These are phyloP conservation scores for Diaporthe sp. DNA, from an alignment of 2,329 filamentous ascomycete genomes.

Conservation along the genomic window DNA sequence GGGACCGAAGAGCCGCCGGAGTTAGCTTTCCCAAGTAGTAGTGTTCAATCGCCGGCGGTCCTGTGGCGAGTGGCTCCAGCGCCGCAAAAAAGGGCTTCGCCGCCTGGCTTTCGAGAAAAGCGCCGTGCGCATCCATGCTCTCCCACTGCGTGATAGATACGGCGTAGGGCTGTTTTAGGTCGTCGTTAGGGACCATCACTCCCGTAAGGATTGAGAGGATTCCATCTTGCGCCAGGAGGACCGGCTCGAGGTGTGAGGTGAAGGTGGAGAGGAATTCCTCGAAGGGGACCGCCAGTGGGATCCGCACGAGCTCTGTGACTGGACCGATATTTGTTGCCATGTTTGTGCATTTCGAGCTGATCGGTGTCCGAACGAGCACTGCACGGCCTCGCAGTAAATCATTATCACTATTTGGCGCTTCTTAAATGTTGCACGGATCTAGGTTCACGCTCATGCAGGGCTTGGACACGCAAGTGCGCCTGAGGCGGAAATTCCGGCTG, in stretches of 20 bases:
- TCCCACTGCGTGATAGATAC: slow-evolving; percentile 30
- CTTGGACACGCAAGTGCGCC: neutral
- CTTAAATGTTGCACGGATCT: neutral
- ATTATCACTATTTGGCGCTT: neutral
- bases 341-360: neutral
- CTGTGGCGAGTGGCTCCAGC: slow-evolving; percentile 3
- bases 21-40: neutral
- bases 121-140: slow-evolving; percentile 14
- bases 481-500: slow-evolving; percentile 10
- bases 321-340: neutral
- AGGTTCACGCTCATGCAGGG: neutral
- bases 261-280: slow-evolving; percentile 17
- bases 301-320: slow-evolving; percentile 28
- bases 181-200: neutral
- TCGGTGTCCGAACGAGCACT: neutral
- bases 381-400: neutral
- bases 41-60: slow-evolving; percentile 21
- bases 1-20: neutral
- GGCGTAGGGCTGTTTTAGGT: neutral
- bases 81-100: slow-evolving; percentile 17
- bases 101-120: neutral
- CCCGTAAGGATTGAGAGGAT: slow-evolving; percentile 20
- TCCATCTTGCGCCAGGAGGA: slow-evolving; percentile 9
- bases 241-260: slow-evolving; percentile 7
- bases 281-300: slow-evolving; percentile 16